Evolutionary conservation across 192 early-diverging fungal genomes (phyloP).

Genomic region (Coemansia asiatica): DNA sequence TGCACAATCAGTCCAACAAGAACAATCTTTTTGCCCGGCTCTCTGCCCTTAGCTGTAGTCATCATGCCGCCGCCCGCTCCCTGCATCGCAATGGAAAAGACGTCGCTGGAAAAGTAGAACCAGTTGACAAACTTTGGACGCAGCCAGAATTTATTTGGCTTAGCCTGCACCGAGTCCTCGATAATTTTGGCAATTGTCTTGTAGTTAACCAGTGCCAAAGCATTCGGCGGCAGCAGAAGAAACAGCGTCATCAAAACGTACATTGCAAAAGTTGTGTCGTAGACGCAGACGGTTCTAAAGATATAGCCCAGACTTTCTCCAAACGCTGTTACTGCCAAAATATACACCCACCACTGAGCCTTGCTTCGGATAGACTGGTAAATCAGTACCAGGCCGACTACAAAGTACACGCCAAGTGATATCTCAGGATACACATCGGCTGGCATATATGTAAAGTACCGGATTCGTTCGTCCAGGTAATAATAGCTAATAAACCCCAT

Average conservation of each 20-base stretch:
- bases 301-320: constrained; percentile 36
- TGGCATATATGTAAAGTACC: constrained; percentile 47
- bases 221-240: constrained; percentile 37
- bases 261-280: constrained; percentile 36
- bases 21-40: constrained; percentile 42
- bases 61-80: constrained; percentile 54
- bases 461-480: constrained; percentile 15
- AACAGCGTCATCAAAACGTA: constrained; percentile 45
- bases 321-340: constrained; percentile 35
- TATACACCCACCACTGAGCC: constrained; percentile 38
- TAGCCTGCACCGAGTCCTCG: not conserved
- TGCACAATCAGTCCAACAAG: constrained; percentile 45
- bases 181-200: constrained; percentile 39
- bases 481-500: constrained; percentile 3
- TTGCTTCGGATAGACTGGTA: constrained; percentile 17
- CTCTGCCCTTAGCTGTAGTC: constrained; percentile 9
- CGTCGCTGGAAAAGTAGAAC: constrained; percentile 54
- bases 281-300: constrained; percentile 37
- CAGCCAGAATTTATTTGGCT: constrained; percentile 27
- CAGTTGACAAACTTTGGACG: constrained; percentile 41
- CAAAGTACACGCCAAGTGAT: constrained; percentile 21
- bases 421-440: constrained; percentile 32
- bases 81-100: constrained; percentile 50
- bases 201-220: constrained; percentile 45
- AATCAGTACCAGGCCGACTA: constrained; percentile 12